Evolutionary conservation across 768 basidiomycete species (phyloP).

Genomic region (Tylopilus vinaceipallidus): DNA sequence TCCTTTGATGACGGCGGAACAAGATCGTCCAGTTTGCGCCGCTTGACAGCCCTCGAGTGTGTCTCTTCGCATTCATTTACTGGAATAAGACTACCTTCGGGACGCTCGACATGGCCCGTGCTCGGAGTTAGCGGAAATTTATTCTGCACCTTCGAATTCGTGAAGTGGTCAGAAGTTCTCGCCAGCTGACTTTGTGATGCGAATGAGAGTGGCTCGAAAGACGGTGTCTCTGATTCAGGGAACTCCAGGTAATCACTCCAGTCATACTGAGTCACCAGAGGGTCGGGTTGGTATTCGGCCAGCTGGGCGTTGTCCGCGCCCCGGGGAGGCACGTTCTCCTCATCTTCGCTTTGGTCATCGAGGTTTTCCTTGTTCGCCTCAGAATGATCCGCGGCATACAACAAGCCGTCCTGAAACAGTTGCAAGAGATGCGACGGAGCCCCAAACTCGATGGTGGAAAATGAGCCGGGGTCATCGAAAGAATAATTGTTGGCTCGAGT

Average conservation of each 20-base stretch:
- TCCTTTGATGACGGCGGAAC: slow-evolving; percentile 26
- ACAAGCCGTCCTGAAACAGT: slow-evolving; percentile 9
- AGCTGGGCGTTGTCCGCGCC: not conserved
- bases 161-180: slow-evolving; percentile 1
- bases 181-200: slow-evolving; percentile 15
- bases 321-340: slow-evolving; percentile 15
- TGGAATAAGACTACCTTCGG: not conserved
- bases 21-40: slow-evolving; percentile 25
- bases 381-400: not conserved
- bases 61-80: slow-evolving; percentile 1
- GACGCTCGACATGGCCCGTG: not conserved
- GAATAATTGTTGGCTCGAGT: not conserved
- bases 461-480: slow-evolving; percentile 14
- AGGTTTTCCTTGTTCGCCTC: slow-evolving; percentile 16
- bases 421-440: slow-evolving; percentile 1
- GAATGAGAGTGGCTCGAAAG: slow-evolving; percentile 28
- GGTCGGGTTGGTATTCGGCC: not conserved
- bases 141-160: slow-evolving; percentile 4
- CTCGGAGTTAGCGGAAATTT: slow-evolving; percentile 6
- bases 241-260: slow-evolving; percentile 25
- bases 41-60: slow-evolving; percentile 13
- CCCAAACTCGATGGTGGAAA: slow-evolving; percentile 6
- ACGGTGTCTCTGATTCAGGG: slow-evolving; percentile 15
- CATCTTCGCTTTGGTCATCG: slow-evolving; percentile 11
- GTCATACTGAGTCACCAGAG: slow-evolving; percentile 10